Evolutionary conservation across 164 flowering plant genomes (phyloP).

Genomic region (Vitis rotundifolia): DNA sequence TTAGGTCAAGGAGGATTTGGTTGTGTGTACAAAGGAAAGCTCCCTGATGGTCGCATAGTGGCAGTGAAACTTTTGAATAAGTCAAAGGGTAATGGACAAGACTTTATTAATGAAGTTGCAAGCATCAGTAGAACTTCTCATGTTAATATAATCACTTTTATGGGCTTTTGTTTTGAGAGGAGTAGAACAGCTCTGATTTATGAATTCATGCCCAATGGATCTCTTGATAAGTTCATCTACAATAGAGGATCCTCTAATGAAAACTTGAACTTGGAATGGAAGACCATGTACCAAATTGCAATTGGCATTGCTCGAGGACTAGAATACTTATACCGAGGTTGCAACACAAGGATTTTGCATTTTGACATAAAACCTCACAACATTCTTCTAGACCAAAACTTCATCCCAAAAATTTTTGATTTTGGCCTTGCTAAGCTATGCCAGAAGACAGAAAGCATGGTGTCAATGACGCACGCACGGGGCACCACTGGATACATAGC

Average conservation of each 20-base stretch:
- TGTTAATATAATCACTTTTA: conserved; percentile 23
- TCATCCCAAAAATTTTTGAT: conserved; percentile 32
- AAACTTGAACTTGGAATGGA: conserved; percentile 2
- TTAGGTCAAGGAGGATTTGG: conserved; percentile 23
- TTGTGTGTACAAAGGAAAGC: conserved; percentile 24
- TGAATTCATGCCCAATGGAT: conserved; percentile 34
- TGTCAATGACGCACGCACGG: conserved; percentile 23
- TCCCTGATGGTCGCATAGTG: conserved; percentile 18
- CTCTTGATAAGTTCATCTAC: conserved; percentile 24
- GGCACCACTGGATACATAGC: conserved; percentile 36
- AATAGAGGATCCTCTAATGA: neutral
- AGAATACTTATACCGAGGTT: conserved; percentile 27
- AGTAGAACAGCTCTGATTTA: conserved; percentile 28
- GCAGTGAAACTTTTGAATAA: conserved; percentile 24
- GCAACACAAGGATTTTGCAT: conserved; percentile 26
- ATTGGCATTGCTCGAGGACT: conserved; percentile 26
- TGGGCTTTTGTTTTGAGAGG: conserved; percentile 29
- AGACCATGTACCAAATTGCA: conserved; percentile 14
- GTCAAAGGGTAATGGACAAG: conserved; percentile 19
- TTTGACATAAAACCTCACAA: conserved; percentile 39
- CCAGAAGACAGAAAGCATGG: conserved; percentile 17
- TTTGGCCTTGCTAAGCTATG: conserved; percentile 35
- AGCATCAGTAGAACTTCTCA: conserved; percentile 28
- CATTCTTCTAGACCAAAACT: conserved; percentile 23
- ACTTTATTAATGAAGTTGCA: conserved; percentile 31